Base-by-base conservation (phyloP, 371 early-diverging fungal species). In the Rhizopus sp. region DNA sequence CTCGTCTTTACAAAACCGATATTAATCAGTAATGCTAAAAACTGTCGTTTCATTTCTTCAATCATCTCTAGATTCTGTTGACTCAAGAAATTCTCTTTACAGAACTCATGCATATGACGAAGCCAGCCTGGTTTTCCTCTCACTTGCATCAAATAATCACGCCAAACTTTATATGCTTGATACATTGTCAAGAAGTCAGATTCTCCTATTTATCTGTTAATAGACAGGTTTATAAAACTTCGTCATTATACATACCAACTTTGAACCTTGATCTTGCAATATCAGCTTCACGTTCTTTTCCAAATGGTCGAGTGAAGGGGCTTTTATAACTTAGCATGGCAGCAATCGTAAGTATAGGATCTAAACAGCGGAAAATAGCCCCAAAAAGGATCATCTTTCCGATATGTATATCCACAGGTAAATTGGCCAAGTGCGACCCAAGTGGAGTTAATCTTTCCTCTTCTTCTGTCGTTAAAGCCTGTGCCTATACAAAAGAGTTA, bases 361-460 rank as follows among this genome's bases (percentile, higher is more conserved):
- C 95, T 10, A 94, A 70, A 46, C 94, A 94, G 9, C 82, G 75
- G 61, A 93, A 90, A 8, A 93, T 82, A 2, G 89, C 82, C 23
- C 93, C 93, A 68, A 85, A 88, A 7, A 97, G 68, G 15, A 97
- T 80, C 73, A 96, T 83, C 71, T 95, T 97, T 53, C 94, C 95
- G 30, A 95, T 83, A 63, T 87, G 83, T 2, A 96, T 81, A 64
- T 95, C 92, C 3, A 96, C 88, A 0, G 97, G 96, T 44, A 96
- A 72, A 37, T 87, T 77, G 4, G 91, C 89, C 32, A 99, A 73
- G 69, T 93, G 93, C 17, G 81, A 75, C 4, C 99, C 99, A 3
- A 98, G 70, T 2, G 95, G 87, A 2, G 98, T 98, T 54, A 99
- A 66, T 7, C 77, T 68, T 59, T 89, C 85, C 0, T 74, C 46